Evolutionary conservation across 2,329 filamentous ascomycete species (phyloP).

Genomic region (Ceratocystis cubensis): DNA sequence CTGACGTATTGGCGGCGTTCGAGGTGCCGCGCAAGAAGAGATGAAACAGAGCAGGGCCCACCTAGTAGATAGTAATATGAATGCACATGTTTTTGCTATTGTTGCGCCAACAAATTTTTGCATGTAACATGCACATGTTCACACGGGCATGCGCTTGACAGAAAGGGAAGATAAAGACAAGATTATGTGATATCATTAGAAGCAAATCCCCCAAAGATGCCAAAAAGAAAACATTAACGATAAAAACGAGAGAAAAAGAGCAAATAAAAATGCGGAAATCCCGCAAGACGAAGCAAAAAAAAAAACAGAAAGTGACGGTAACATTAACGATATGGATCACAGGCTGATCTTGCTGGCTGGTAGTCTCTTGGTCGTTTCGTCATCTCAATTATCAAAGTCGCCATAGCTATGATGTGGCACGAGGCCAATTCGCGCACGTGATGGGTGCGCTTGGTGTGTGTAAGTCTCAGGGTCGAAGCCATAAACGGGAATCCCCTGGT

Average conservation of each 20-base stretch:
- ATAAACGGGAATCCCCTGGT: slow-evolving; percentile 42
- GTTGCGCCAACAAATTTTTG: too few species aligned
- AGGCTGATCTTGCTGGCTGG: too few species aligned
- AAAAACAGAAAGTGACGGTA: background rate
- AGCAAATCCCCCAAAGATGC: too few species aligned
- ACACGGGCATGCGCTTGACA: too few species aligned
- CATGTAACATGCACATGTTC: too few species aligned
- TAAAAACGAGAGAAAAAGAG: too few species aligned
- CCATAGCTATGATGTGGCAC: background rate
- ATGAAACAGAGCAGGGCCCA: slow-evolving; percentile 25
- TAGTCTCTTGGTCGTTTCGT: background rate
- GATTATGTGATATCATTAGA: too few species aligned
- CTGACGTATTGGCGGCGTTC: slow-evolving; percentile 39
- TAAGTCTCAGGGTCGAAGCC: slow-evolving; percentile 41
- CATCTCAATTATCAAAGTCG: background rate
- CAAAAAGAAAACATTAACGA: too few species aligned
- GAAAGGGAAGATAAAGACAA: too few species aligned
- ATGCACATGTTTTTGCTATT: too few species aligned
- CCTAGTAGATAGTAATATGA: too few species aligned
- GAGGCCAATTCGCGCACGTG: background rate
- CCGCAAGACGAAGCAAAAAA: background rate
- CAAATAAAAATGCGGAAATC: background rate
- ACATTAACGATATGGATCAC: background rate
- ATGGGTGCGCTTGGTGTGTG: slow-evolving; percentile 22
- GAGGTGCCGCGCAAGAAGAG: slow-evolving; percentile 37